Percentiles rank a stretch among this genome's conserved stretches.
These are phyloP conservation scores for Phytopythium helicoides DNA, from an alignment of 352 stramenopile genomes.

Conservation along the genomic window DNA sequence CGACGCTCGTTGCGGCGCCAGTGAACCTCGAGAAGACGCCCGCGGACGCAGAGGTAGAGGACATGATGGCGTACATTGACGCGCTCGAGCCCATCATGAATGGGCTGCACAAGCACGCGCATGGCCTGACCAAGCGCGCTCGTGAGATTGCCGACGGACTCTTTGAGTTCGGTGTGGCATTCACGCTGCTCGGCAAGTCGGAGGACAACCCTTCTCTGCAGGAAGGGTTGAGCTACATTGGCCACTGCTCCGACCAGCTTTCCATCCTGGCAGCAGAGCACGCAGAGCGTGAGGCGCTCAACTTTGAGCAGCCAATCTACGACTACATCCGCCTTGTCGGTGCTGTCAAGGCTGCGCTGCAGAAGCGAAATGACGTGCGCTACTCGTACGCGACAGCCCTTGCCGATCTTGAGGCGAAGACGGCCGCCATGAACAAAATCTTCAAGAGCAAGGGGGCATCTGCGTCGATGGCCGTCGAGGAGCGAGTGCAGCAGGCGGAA, in stretches of 20 bases:
- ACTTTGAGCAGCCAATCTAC: constrained; percentile 95
- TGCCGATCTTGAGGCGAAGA: constrained; percentile 87
- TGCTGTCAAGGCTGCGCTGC: constrained; percentile 92
- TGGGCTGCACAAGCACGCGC: constrained; percentile 92
- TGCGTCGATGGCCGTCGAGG: constrained; percentile 25
- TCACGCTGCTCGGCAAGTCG: constrained; percentile 94
- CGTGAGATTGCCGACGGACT: constrained; percentile 95
- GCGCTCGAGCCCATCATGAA: constrained; percentile 94
- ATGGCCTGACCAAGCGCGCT: constrained; percentile 91
- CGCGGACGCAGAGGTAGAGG: constrained; percentile 93
- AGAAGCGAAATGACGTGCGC: constrained; percentile 92
- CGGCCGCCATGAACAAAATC: constrained; percentile 53
- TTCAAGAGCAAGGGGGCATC: constrained; percentile 58
- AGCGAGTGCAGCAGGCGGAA: constrained; percentile 89
- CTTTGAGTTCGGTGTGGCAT: constrained; percentile 96
- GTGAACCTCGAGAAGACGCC: constrained; percentile 80
- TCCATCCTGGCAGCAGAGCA: constrained; percentile 91
- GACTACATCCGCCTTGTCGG: constrained; percentile 97
- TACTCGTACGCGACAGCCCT: constrained; percentile 85
- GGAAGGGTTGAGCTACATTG: constrained; percentile 90
- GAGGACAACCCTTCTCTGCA: constrained; percentile 92
- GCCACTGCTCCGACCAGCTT: constrained; percentile 91
- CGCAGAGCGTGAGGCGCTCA: constrained; percentile 88
- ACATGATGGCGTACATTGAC: constrained; percentile 96
- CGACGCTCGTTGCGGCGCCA: constrained; percentile 48